Percentiles rank a stretch among this genome's conserved stretches.
Conservation (phyloP, 2,329 filamentous ascomycete species). For the Colletotrichum graminicola region DNA sequence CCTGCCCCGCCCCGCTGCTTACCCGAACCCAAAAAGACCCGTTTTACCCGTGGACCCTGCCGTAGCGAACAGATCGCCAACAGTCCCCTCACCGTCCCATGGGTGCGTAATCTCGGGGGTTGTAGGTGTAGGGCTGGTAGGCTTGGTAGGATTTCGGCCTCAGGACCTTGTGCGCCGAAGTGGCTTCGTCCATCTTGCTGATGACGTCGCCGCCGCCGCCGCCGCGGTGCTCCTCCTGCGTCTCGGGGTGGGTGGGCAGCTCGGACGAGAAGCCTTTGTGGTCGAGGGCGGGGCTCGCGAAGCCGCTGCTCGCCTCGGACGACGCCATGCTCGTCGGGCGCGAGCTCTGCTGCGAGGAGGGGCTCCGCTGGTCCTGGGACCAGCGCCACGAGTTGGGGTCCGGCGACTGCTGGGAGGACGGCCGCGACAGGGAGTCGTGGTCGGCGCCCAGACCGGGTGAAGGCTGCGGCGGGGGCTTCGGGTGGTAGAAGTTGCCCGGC, state of each 20-base stretch:
- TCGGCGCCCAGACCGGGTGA: slow-evolving; percentile 41
- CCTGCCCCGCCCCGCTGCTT: neutral
- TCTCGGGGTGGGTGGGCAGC: slow-evolving; percentile 62
- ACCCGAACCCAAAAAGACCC: neutral
- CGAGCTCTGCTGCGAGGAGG: slow-evolving; percentile 47
- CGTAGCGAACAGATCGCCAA: neutral
- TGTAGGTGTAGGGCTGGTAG: slow-evolving; percentile 52
- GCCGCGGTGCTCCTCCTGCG: slow-evolving; percentile 56
- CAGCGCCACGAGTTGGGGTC: slow-evolving; percentile 56
- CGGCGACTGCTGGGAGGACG: slow-evolving; percentile 42
- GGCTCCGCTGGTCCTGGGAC: slow-evolving; percentile 54
- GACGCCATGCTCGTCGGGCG: slow-evolving; percentile 55
- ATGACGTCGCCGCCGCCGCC: neutral
- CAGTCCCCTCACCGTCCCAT: slow-evolving; percentile 22
- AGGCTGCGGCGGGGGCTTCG: slow-evolving; percentile 44
- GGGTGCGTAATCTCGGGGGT: slow-evolving; percentile 55
- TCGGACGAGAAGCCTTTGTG: slow-evolving; percentile 58
- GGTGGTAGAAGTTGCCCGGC: slow-evolving; percentile 63
- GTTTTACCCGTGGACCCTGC: fast-evolving
- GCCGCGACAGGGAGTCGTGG: slow-evolving; percentile 45
- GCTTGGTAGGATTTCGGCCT: slow-evolving; percentile 34
- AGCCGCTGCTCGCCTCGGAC: slow-evolving; percentile 47
- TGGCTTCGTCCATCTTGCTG: slow-evolving; percentile 13
- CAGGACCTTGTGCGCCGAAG: slow-evolving; percentile 34
- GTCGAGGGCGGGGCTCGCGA: slow-evolving; percentile 55